Base-by-base conservation (phyloP, 768 basidiomycete species). In the Postia placenta region DNA sequence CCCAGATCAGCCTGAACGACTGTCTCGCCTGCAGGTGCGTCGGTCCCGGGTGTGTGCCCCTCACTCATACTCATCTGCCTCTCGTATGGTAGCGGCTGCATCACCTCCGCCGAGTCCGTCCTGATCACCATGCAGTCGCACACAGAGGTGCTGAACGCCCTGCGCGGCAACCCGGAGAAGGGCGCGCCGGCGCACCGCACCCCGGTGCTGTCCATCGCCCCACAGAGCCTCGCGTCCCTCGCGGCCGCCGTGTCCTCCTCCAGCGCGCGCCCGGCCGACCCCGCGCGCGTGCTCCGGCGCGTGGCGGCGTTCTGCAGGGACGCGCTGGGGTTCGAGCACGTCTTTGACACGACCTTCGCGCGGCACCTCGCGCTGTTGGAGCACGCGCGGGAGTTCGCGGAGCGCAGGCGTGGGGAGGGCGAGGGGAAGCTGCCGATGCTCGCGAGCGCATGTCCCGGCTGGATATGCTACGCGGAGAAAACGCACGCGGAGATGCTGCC, bases 381-480 rank as follows among this genome's bases (percentile, higher is more conserved):
- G 57, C 90, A 93, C 52, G 71, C 80, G 3, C 71, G 69, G 20
- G 96, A 98, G 64, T 95, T 89, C 62, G 59, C 74, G 48, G 92
- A 95, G 60, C 78, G 92, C 19, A 78, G 74, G 60, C 38, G 40
- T 11, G 60, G 61, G 11, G 47, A 56, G 2, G 60, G 61, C 11
- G 47, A 56, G 2, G 65, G 66, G 0, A 69, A 71, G 47, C 66
- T 97, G 23, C 96, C 96, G 0, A 93, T 99, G 83, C 72, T 99
- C 22, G 85, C 92, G 3, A 93, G 92, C 57, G 92, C 96, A 14
- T 98, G 96, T 69, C 96, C 96, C 0, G 96, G 96, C 14, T 98
- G 96, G 96, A 87, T 99, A 49, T 99, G 96, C 64, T 98, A 98
- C 65, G 95, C 93, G 15, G 96, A 99, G 68, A 99, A 99, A 72